Conservation (phyloP, 352 stramenopile genomes). For the Pythium brassicae region DNA sequence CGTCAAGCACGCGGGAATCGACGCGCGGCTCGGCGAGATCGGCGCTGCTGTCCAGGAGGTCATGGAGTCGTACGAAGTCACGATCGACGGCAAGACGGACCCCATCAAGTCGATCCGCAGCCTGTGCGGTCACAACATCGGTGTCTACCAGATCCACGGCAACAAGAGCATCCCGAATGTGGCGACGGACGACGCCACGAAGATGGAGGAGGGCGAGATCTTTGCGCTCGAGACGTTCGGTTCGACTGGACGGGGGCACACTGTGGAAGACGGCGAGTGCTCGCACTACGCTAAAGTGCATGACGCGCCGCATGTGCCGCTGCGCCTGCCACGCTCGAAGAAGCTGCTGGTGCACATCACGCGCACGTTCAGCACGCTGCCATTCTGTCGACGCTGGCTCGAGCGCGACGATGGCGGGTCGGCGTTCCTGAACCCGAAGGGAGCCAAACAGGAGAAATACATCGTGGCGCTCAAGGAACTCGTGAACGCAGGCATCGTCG, state of each 20-base stretch:
- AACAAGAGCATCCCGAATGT: conserved; percentile 93
- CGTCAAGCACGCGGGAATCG: conserved; percentile 91
- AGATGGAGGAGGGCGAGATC: conserved; percentile 91
- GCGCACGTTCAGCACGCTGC: conserved; percentile 94
- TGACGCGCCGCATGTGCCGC: conserved; percentile 50
- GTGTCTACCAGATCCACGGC: conserved; percentile 87
- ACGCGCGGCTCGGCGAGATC: conserved; percentile 93
- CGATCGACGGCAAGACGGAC: conserved; percentile 88
- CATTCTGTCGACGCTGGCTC: conserved; percentile 93
- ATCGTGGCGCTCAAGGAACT: conserved; percentile 91
- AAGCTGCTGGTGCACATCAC: conserved; percentile 93
- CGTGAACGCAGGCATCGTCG: conserved; percentile 91
- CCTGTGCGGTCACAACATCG: conserved; percentile 93
- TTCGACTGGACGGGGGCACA: conserved; percentile 55
- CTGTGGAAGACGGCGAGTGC: conserved; percentile 90
- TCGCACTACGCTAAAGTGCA: conserved; percentile 94
- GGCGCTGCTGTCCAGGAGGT: conserved; percentile 91
- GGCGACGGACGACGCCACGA: conserved; percentile 65
- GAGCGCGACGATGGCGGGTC: conserved; percentile 91
- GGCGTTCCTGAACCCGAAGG: conserved; percentile 56
- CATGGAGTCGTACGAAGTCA: conserved; percentile 94
- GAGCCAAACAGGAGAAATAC: conserved; percentile 91
- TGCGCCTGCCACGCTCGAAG: conserved; percentile 68
- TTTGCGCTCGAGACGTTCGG: conserved; percentile 92
- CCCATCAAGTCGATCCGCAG: conserved; percentile 91